These are phyloP conservation scores for Vairimorpha ceranae DNA, from an alignment of 371 early-diverging fungal species.

Conservation along the genomic window DNA sequence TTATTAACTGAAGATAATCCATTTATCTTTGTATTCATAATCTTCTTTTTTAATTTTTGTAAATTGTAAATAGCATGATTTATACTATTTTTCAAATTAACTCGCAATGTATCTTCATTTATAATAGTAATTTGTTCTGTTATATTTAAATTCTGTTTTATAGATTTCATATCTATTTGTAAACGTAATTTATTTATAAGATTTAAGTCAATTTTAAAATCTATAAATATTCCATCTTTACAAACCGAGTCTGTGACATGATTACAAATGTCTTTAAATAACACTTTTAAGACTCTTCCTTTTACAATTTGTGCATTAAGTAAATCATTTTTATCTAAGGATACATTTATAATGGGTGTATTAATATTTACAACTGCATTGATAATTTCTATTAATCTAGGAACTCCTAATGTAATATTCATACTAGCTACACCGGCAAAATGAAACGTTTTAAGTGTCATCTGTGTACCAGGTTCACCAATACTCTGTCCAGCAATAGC, in stretches of 20 bases:
- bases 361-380: slow-evolving; percentile 69
- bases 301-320: slow-evolving; percentile 69
- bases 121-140: not conserved
- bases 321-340: slow-evolving; percentile 59
- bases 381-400: slow-evolving; percentile 90
- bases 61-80: slow-evolving; percentile 67
- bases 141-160: slow-evolving; percentile 63
- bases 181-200: slow-evolving; percentile 72
- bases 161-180: slow-evolving; percentile 74
- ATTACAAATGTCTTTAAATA: slow-evolving; percentile 68
- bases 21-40: slow-evolving; percentile 71
- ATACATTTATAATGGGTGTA: slow-evolving; percentile 83
- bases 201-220: slow-evolving; percentile 59
- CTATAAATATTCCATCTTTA: slow-evolving; percentile 18
- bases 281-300: slow-evolving; percentile 79
- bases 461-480: slow-evolving; percentile 98
- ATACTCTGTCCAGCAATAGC: slow-evolving; percentile 93
- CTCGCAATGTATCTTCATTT: slow-evolving; percentile 68
- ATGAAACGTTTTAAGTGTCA: slow-evolving; percentile 99
- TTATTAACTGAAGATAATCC: slow-evolving; percentile 76
- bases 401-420: slow-evolving; percentile 98
- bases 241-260: slow-evolving; percentile 5
- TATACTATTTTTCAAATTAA: slow-evolving; percentile 64
- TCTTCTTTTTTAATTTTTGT: slow-evolving; percentile 72
- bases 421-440: slow-evolving; percentile 97